These are phyloP conservation scores for Candida suzukii DNA, from an alignment of 805 yeast genomes.

Conservation along the genomic window DNA sequence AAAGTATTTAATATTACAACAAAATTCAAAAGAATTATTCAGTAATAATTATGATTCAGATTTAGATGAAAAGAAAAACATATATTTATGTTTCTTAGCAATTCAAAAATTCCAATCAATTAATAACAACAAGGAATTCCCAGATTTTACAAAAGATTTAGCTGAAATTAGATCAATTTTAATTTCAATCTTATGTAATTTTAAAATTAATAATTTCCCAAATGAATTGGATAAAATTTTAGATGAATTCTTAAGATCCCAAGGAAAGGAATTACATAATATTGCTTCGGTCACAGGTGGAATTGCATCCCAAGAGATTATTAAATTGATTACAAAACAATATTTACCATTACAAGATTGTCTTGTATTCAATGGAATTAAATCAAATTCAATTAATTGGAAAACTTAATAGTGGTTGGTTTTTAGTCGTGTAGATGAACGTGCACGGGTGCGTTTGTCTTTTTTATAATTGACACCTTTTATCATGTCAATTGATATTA, in stretches of 20 bases:
- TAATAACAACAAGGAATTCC: constrained; percentile 16
- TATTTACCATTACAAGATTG: constrained; percentile 72
- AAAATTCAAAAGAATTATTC: constrained; percentile 31
- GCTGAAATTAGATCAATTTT: constrained; percentile 15
- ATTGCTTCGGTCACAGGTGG: constrained; percentile 75
- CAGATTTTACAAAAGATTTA: constrained; percentile 11
- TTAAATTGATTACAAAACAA: constrained; percentile 71
- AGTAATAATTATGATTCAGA: too few species aligned
- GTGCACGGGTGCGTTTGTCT: neutral
- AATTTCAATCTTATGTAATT: constrained; percentile 19
- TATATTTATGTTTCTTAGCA: constrained; percentile 39
- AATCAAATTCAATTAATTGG: constrained; percentile 35
- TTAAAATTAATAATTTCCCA: constrained; percentile 16
- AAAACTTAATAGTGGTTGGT: constrained; percentile 5
- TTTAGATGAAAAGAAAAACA: too few species aligned
- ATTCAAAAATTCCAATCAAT: constrained; percentile 15
- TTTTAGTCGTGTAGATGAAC: too few species aligned
- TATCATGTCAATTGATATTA: too few species aligned
- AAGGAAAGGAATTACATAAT: constrained; percentile 46
- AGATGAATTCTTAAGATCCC: constrained; percentile 32
- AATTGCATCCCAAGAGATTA: constrained; percentile 74
- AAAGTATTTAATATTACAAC: constrained; percentile 40
- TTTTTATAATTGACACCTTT: too few species aligned
- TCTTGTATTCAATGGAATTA: constrained; percentile 66
- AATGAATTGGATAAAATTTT: constrained; percentile 33